Percentiles rank a stretch among this genome's conserved stretches.
phyloP scores from a whole-genome alignment of 2,329 filamentous ascomycete genomes.

The Aspergillus texensis region DNA sequence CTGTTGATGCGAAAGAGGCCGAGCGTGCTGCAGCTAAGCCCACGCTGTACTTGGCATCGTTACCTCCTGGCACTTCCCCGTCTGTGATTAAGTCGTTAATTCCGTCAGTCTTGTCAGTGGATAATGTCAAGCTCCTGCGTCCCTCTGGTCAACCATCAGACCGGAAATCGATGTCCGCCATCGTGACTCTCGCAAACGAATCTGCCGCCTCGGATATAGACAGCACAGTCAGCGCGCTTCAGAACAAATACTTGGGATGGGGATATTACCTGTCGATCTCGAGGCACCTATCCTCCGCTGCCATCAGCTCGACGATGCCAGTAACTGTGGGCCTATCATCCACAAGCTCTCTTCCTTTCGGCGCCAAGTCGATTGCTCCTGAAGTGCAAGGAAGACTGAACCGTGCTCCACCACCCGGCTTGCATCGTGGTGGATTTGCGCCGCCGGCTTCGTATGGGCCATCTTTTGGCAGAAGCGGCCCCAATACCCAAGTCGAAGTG shows the following conservation, averaged over 20 bases:
- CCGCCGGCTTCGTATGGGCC: slow-evolving; percentile 72
- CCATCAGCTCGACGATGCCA: slow-evolving; percentile 60
- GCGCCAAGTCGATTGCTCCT: slow-evolving; percentile 67
- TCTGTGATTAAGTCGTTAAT: slow-evolving; percentile 54
- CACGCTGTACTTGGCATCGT: slow-evolving; percentile 56
- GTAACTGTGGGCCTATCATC: slow-evolving; percentile 51
- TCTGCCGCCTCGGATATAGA: slow-evolving; percentile 85
- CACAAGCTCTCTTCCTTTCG: slow-evolving; percentile 68
- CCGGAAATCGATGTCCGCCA: slow-evolving; percentile 72
- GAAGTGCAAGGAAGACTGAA: slow-evolving; percentile 50
- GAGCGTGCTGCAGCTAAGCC: slow-evolving; percentile 56
- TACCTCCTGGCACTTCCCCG: slow-evolving; percentile 56
- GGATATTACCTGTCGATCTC: slow-evolving; percentile 81
- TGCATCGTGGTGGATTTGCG: slow-evolving; percentile 68
- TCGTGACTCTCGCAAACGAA: slow-evolving; percentile 78
- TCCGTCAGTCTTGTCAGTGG: slow-evolving; percentile 62
- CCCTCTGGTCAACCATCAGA: slow-evolving; percentile 56
- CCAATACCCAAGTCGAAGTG: slow-evolving; percentile 69
- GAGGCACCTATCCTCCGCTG: slow-evolving; percentile 77
- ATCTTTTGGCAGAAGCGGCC: slow-evolving; percentile 49
- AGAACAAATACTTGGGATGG: slow-evolving; percentile 82
- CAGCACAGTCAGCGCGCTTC: slow-evolving; percentile 72
- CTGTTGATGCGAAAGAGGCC: slow-evolving; percentile 43
- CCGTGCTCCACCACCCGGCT: slow-evolving; percentile 52
- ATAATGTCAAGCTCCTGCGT: slow-evolving; percentile 72